Base-by-base conservation (phyloP, 2,329 filamentous ascomycete genomes). In the Zymoseptoria pseudotritici region DNA sequence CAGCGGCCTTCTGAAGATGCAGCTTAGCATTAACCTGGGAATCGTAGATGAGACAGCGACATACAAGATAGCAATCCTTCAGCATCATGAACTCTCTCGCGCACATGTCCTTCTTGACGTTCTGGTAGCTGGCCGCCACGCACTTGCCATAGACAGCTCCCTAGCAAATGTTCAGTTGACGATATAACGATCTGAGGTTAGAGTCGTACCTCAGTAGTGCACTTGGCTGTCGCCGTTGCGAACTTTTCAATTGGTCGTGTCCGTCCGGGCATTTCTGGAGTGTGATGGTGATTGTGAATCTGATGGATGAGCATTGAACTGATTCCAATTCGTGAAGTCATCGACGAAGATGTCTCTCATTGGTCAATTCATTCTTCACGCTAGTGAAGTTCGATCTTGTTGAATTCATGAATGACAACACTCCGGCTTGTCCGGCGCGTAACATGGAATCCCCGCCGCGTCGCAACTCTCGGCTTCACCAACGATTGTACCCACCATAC, bases 31-130 rank as follows among this genome's bases (percentile, higher is more conserved):
- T 22, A n/a, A 20, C 4, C 24, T 11, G 10, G 11, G 0, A 31
- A n/a, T n/a, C 19, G 9, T 13, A 49, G 17, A 10, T 22, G 10
- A 13, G 17, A n/a, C 13, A 46, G 13, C 5, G 31, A 66, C 83
- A 69, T 80, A 96, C 92, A 70, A 95, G 70, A 71, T 91, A 96
- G 72, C 93, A 97, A 66, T 96, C 82, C 73, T 96, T 96, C 54
- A 97, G 74, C 65, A 79, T 85, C 75, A 94, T 79, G 67, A 99
- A 97, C 71, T 97, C 91, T 60, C 85, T 85, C 4, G 82, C 81
- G 71, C 94, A 99, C 80, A 94, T 94, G 72, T 97, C 90, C 72
- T 96, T 96, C 68, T 91, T 84, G 2, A 96, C 85, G 3, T 91
- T 85, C 71, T 93, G 93, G 76, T 96, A 97, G 72, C 97, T 93